Evolutionary conservation across 2,329 filamentous ascomycete species (phyloP), one percentile per base, ranked within the genome.

Genomic region (Apiospora kogelbergensis): DNA sequence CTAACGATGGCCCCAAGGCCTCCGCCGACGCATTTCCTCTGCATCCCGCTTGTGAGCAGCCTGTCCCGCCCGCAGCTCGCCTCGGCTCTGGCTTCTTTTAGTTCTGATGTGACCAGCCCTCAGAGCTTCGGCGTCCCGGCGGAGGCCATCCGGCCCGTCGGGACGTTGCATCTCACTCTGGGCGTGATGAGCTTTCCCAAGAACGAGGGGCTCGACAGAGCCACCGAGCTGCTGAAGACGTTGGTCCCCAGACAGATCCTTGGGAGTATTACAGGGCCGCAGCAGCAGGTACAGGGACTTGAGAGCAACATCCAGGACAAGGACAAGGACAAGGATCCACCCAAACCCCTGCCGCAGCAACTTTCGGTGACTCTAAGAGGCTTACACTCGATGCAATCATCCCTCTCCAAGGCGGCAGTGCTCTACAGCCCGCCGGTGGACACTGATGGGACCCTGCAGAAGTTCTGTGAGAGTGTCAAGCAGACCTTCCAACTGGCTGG

Each of bases 101-200:
- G 82, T 69, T 80, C 86, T 37, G 87, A 91, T 71, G 85, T 91
- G 42, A 84, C 83, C 1, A 80, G 78, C 68, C 73, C 80, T 66
- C 75, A 80, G 69, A 79, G 81, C 72, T 80, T 82, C 70, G 82
- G 83, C 6, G 81, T 95, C 11, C 91, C 92, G 0, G 78, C 83
- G 41, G 86, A 86, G 68, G 93, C 94, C 1, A 82, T 97, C 66
- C 85, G 94, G 37, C 94, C 94, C 0, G 80, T 93, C 0, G 93
- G 93, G 0, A 94, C 94, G 1, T 80, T 98, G 64, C 95, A 98
- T 80, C 83, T 97, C 2, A 98, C 95, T 0, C 84, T 98, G 0
- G 95, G 94, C 0, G 92, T 97, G 1, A 95, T 98, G 92, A 91
- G 87, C 72, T 85, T 97, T 11, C 80, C 84, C 3, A 84, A 82